Percentiles rank a stretch among this genome's conserved stretches.
Conservation (phyloP, 1,139 yeast genomes). For the Scheffersomyces cryptocercus region DNA sequence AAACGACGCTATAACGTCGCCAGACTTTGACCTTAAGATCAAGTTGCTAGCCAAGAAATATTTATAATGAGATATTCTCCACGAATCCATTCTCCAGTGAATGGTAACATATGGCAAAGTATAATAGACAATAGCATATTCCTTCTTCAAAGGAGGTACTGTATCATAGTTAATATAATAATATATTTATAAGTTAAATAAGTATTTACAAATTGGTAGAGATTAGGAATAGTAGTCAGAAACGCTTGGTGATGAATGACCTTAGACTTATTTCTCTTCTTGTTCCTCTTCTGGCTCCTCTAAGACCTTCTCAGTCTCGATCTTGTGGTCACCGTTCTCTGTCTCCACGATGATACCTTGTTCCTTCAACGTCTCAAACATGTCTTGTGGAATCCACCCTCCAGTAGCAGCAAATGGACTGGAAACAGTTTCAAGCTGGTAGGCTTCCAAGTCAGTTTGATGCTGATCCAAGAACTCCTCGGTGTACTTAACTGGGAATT, state of each 20-base stretch:
- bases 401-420: slow-evolving; percentile 88
- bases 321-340: slow-evolving; percentile 35
- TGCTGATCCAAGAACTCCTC: slow-evolving; percentile 58
- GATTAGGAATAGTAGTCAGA: too few species aligned
- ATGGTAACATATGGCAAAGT: too few species aligned
- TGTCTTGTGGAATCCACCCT: slow-evolving; percentile 95
- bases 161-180: too few species aligned
- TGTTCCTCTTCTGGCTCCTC: slow-evolving; percentile 14
- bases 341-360: slow-evolving; percentile 60
- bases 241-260: too few species aligned
- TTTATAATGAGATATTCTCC: slow-evolving; percentile 33
- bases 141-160: too few species aligned
- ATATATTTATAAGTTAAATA: too few species aligned
- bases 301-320: slow-evolving; percentile 43
- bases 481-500: slow-evolving; percentile 63
- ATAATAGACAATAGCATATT: too few species aligned
- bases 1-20: slow-evolving; percentile 72
- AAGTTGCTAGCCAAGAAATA: slow-evolving; percentile 75
- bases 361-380: slow-evolving; percentile 69
- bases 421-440: slow-evolving; percentile 65
- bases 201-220: too few species aligned
- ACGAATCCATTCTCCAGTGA: too few species aligned
- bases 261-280: background rate
- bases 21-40: slow-evolving; percentile 76
- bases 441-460: slow-evolving; percentile 58